Percentiles rank a stretch among this genome's conserved stretches.
Conservation (phyloP, 805 yeast species). For the Kregervanrija delftensis region DNA sequence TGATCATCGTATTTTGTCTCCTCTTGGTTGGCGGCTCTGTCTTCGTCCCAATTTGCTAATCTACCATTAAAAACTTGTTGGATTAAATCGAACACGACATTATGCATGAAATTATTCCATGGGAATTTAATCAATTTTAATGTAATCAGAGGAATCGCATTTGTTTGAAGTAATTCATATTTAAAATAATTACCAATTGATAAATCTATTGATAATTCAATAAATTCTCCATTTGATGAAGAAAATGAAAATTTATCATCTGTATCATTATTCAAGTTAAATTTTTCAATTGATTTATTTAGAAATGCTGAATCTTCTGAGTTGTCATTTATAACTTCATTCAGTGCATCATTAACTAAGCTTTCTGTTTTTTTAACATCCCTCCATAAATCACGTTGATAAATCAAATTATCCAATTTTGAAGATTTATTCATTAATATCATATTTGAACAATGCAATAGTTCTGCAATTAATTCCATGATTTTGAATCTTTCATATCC, state of each 20-base stretch:
- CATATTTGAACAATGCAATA: slow-evolving; percentile 95
- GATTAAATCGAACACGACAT: slow-evolving; percentile 90
- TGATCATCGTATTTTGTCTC: slow-evolving; percentile 29
- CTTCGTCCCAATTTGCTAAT: slow-evolving; percentile 31
- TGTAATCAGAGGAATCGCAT: slow-evolving; percentile 56
- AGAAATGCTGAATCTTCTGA: background rate
- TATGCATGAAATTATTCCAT: slow-evolving; percentile 96
- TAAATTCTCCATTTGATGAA: slow-evolving; percentile 13
- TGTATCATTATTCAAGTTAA: slow-evolving; percentile 2
- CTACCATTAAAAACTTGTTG: slow-evolving; percentile 88
- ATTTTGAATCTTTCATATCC: slow-evolving; percentile 89
- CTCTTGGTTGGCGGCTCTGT: slow-evolving; percentile 27
- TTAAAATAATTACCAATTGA: slow-evolving; percentile 80
- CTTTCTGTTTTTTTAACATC: slow-evolving; percentile 39
- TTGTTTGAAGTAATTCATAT: slow-evolving; percentile 65
- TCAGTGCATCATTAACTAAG: slow-evolving; percentile 29
- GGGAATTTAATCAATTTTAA: slow-evolving; percentile 73
- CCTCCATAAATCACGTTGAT: slow-evolving; percentile 66
- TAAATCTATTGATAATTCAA: slow-evolving; percentile 21
- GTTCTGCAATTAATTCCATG: slow-evolving; percentile 87
- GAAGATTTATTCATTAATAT: slow-evolving; percentile 71
- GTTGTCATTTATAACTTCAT: slow-evolving; percentile 22
- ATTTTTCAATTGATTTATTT: slow-evolving; percentile 23
- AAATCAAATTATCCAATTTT: slow-evolving; percentile 54
- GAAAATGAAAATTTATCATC: slow-evolving; percentile 21